A percentile compares a stretch with the other conserved stretches of the same genome.
phyloP scores from a whole-genome alignment of 2,329 filamentous ascomycete genomes.

The Ophiosphaerella herpotricha region DNA sequence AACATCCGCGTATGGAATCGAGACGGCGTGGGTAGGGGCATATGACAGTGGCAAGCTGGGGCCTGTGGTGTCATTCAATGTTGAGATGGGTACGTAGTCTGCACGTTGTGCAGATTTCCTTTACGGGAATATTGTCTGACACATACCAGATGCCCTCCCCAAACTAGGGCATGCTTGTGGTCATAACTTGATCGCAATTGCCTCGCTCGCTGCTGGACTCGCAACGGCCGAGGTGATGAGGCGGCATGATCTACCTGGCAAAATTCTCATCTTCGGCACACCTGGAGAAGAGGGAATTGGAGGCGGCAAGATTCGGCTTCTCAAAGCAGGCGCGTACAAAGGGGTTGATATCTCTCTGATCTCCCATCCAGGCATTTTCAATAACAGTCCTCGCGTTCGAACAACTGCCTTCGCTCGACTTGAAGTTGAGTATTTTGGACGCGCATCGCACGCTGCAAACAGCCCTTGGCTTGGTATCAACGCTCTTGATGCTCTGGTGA shows the following conservation, averaged over 20 bases:
- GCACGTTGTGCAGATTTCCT: too few species aligned
- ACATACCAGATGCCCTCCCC: constrained; percentile 51
- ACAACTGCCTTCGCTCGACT: constrained; percentile 12
- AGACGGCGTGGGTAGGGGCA: constrained; percentile 59
- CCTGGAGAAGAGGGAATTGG: constrained; percentile 58
- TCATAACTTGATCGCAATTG: constrained; percentile 60
- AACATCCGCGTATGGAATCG: constrained; percentile 56
- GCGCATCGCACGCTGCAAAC: constrained; percentile 46
- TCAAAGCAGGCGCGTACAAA: constrained; percentile 48
- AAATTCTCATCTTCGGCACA: constrained; percentile 56
- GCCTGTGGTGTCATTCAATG: constrained; percentile 53
- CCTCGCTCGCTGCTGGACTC: constrained; percentile 54
- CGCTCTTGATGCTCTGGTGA: constrained; percentile 46
- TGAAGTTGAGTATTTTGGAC: constrained; percentile 30
- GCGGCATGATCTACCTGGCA: constrained; percentile 50
- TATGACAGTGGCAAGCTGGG: constrained; percentile 55
- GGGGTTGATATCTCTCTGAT: constrained; percentile 13
- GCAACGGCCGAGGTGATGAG: constrained; percentile 54
- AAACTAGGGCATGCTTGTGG: constrained; percentile 60
- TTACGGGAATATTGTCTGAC: not conserved
- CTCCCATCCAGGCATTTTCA: constrained; percentile 6
- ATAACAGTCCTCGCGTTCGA: constrained; percentile 10
- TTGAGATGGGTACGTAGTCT: constrained; percentile 36
- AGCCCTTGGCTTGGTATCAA: constrained; percentile 49
- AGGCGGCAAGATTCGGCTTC: constrained; percentile 54